Base-by-base conservation (phyloP, 1,284 basidiomycete species). In the Schizophyllum commune region DNA sequence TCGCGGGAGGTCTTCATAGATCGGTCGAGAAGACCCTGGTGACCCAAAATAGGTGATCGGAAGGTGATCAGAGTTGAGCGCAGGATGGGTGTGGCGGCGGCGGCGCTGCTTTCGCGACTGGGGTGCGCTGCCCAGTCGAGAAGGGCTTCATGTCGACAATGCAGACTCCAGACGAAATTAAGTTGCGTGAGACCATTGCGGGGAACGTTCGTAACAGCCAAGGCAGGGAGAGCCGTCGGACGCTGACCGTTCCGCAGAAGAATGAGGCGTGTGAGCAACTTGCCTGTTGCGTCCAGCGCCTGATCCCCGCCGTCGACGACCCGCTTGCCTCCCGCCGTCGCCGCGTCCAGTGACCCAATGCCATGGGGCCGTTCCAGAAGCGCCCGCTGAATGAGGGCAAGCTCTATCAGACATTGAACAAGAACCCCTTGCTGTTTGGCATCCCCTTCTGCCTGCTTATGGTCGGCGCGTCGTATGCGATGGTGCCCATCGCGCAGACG, bases 361-460 rank as follows among this genome's bases (percentile, higher is more conserved):
- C 27, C 27, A 19, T 54, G 9, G 15, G 15, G 19, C 15, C 27
- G 6, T 55, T 55, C 53, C 20, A 55, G 19, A 9, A 13, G 20
- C 19, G 27, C 20, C 53, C 53, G 53, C 13, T 55, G 15, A 15
- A 11, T 21, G 53, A 55, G 53, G 27, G 53, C 53, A 55, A 55
- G 20, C 11, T 55, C 19, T 21, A 55, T 19, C 53, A 27, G 19
- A 22, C 52, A 4, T 32, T 59, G 17, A 55, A 59, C 52, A 55
- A 19, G 22, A 59, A 90, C 68, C 91, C 90, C 0, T 76, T 77
- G 1, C 66, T 88, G 5, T 98, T 98, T 66, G 96, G 96, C 6
- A 73, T 96, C 1, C 94, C 96, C 0, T 98, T 98, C 74, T 65
- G 97, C 20, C 72, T 88, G 62, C 79, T 96, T 68, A 90, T 98